Evolutionary conservation across 169 alveolate species (phyloP).

Genomic region (Plasmodium sp.): DNA sequence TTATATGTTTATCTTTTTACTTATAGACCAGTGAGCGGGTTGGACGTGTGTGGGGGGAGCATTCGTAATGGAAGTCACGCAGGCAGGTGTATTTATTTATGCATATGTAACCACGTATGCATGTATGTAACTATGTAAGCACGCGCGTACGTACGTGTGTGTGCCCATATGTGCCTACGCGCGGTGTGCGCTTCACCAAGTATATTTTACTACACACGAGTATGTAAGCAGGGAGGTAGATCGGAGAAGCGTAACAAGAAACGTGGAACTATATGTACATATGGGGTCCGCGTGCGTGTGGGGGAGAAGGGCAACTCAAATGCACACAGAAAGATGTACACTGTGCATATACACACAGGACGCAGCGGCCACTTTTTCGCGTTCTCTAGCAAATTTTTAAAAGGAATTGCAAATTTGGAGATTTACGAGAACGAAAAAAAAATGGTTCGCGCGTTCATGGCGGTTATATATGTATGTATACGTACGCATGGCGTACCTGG

Average conservation of each 20-base stretch:
- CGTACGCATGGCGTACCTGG: background rate
- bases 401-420: background rate
- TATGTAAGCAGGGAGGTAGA: background rate
- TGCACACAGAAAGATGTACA: background rate
- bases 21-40: background rate
- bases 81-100: background rate
- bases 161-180: background rate
- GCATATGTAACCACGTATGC: background rate
- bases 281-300: background rate
- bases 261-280: background rate
- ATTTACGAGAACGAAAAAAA: slow-evolving; percentile 5
- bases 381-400: background rate
- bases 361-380: background rate
- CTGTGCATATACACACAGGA: background rate
- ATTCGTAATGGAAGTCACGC: background rate
- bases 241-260: background rate
- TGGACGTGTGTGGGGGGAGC: background rate
- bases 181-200: background rate
- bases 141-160: background rate
- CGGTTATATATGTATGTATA: background rate
- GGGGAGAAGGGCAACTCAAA: background rate
- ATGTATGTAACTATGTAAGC: background rate
- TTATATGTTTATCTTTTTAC: background rate
- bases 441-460: background rate
- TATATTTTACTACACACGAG: background rate